phyloP scores from a whole-genome alignment of 2,329 filamentous ascomycete species.

The Colletotrichum liaoningense region DNA sequence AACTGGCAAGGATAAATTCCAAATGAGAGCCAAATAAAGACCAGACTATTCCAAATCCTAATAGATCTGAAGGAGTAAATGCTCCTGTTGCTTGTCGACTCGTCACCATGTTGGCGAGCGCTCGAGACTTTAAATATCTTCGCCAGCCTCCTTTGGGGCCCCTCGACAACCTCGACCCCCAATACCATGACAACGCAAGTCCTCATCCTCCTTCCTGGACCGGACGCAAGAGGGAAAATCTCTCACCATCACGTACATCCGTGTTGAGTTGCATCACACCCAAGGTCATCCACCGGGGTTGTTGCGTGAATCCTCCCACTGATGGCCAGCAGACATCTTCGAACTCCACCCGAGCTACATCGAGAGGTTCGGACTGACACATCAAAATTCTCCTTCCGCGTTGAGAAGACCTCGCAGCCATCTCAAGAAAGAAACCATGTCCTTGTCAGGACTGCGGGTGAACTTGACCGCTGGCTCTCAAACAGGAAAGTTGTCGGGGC shows the following conservation, averaged over 20 bases:
- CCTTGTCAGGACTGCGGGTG: slow-evolving; percentile 11
- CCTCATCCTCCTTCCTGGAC: slow-evolving; percentile 3
- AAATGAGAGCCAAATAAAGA: slow-evolving; percentile 22
- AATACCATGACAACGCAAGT: neutral
- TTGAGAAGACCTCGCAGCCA: neutral
- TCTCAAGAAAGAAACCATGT: slow-evolving; percentile 1
- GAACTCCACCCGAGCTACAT: slow-evolving; percentile 16
- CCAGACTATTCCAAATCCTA: slow-evolving; percentile 26
- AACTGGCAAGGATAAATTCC: slow-evolving; percentile 19
- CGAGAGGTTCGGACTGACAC: neutral
- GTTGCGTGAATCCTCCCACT: slow-evolving; percentile 1
- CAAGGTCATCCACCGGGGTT: slow-evolving; percentile 3
- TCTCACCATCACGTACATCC: slow-evolving; percentile 9
- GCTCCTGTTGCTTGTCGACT: slow-evolving; percentile 23
- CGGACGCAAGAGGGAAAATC: slow-evolving; percentile 10
- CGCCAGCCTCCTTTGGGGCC: slow-evolving; percentile 1
- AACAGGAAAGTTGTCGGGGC: slow-evolving; percentile 18
- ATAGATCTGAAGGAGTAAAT: slow-evolving; percentile 14
- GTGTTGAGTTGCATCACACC: slow-evolving; percentile 31
- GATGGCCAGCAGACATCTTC: neutral
- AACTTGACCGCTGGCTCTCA: slow-evolving; percentile 1
- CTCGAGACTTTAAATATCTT: slow-evolving; percentile 28
- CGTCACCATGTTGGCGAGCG: neutral
- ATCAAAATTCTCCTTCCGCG: slow-evolving; percentile 10
- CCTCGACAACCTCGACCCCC: neutral